phyloP scores from a whole-genome alignment of 2,329 filamentous ascomycete species.

The Stemphylium vesicarium region DNA sequence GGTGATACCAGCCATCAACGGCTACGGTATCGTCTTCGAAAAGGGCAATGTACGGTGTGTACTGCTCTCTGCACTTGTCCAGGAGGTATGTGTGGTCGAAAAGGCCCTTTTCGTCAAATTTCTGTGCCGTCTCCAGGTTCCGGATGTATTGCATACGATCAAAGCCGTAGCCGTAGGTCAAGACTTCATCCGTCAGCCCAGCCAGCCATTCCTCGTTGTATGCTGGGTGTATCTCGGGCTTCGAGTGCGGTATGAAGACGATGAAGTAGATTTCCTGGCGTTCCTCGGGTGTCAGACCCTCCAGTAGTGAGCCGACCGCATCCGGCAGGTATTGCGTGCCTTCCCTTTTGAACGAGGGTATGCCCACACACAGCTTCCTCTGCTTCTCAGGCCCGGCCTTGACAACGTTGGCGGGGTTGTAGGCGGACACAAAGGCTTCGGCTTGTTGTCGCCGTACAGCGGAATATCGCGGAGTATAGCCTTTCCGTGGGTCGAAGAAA shows the following conservation, averaged over 20 bases:
- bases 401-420: conserved; percentile 25
- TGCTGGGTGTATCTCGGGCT: conserved; percentile 51
- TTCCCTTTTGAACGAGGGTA: conserved; percentile 52
- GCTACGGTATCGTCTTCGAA: conserved; percentile 58
- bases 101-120: conserved; percentile 50
- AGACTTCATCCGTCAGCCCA: conserved; percentile 49
- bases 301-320: conserved; percentile 54
- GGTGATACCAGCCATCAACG: conserved; percentile 56
- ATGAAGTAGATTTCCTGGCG: conserved; percentile 51
- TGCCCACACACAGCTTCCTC: conserved; percentile 52
- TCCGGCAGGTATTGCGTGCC: conserved; percentile 50
- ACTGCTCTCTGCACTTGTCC: conserved; percentile 47
- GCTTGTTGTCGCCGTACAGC: conserved; percentile 39
- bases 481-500: conserved; percentile 44
- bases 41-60: conserved; percentile 52
- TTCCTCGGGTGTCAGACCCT: conserved; percentile 52
- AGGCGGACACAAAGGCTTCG: conserved; percentile 32
- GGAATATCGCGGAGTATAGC: conserved; percentile 44
- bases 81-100: conserved; percentile 55
- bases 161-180: conserved; percentile 49
- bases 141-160: conserved; percentile 45
- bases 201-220: conserved; percentile 52
- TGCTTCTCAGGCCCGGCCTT: conserved; percentile 24
- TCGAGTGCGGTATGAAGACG: conserved; percentile 54
- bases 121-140: conserved; percentile 36